Percentiles rank a stretch among this genome's conserved stretches.
These are phyloP conservation scores for Penicillium sp. DNA, from an alignment of 2,329 filamentous ascomycete species.

Conservation along the genomic window DNA sequence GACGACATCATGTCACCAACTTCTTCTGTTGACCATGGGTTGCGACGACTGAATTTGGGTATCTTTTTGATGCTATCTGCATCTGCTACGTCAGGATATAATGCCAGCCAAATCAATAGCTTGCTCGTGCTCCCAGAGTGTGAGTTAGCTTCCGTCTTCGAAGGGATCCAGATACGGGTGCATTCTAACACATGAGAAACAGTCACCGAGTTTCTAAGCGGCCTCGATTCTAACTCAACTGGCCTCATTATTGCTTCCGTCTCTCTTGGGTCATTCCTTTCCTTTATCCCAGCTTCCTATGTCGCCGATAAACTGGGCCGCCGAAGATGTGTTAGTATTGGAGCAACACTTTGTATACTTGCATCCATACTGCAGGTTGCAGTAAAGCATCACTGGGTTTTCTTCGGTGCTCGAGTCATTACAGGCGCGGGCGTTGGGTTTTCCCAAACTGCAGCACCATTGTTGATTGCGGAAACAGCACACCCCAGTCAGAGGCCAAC, in stretches of 20 bases:
- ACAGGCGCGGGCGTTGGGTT: slow-evolving; percentile 48
- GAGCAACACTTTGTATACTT: slow-evolving; percentile 38
- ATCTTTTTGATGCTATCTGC: slow-evolving; percentile 34
- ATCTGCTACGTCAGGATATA: slow-evolving; percentile 34
- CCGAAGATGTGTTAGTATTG: slow-evolving; percentile 52
- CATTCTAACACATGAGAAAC: slow-evolving; percentile 12
- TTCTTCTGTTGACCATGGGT: slow-evolving; percentile 20
- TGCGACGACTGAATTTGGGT: slow-evolving; percentile 31
- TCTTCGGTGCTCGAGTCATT: slow-evolving; percentile 38
- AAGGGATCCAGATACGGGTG: background rate
- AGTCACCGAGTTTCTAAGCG: slow-evolving; percentile 27
- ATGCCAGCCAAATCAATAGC: slow-evolving; percentile 36
- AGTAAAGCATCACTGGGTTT: slow-evolving; percentile 30
- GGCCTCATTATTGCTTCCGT: slow-evolving; percentile 34
- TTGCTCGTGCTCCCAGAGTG: slow-evolving; percentile 33
- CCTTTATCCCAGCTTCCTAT: slow-evolving; percentile 34
- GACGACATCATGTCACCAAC: slow-evolving; percentile 14
- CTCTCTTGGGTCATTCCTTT: slow-evolving; percentile 30
- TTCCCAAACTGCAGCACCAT: slow-evolving; percentile 38
- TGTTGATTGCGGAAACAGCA: slow-evolving; percentile 40
- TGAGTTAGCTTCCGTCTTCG: slow-evolving; percentile 13
- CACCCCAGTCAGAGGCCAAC: slow-evolving; percentile 38
- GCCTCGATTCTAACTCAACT: slow-evolving; percentile 23
- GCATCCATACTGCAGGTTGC: slow-evolving; percentile 35
- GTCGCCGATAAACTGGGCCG: slow-evolving; percentile 54